These are phyloP conservation scores for Moesziomyces sp. DNA, from an alignment of 1,284 basidiomycete species.

Conservation along the genomic window DNA sequence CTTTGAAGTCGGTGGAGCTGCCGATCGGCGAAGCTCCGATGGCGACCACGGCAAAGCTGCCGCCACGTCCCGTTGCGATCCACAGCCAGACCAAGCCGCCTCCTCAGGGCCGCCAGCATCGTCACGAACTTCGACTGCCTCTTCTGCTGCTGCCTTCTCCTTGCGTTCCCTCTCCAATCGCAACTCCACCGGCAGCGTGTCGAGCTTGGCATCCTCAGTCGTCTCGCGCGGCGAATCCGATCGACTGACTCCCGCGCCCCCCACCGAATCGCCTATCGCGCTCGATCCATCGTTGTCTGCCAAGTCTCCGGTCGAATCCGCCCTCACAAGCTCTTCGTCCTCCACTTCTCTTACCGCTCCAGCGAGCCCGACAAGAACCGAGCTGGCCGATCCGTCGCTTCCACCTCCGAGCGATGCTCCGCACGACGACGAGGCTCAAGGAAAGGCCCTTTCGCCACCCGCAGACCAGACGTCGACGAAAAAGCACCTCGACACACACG, in stretches of 20 bases:
- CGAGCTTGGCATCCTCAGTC: conserved; percentile 42
- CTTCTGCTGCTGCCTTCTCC: conserved; percentile 53
- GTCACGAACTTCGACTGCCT: conserved; percentile 47
- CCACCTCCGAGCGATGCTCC: background rate
- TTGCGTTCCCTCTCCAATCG: conserved; percentile 55
- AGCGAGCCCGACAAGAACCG: conserved; percentile 11
- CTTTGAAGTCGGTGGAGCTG: background rate
- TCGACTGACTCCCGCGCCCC: conserved; percentile 17
- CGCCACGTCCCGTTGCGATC: background rate
- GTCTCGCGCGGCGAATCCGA: conserved; percentile 22
- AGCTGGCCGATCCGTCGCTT: background rate
- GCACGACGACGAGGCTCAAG: conserved; percentile 1
- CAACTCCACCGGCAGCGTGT: conserved; percentile 49
- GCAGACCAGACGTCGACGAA: too few species aligned
- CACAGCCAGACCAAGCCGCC: conserved; percentile 6
- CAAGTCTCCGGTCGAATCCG: conserved; percentile 12
- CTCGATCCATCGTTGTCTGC: conserved; percentile 3
- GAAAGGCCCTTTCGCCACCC: too few species aligned
- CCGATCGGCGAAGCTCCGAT: conserved; percentile 19
- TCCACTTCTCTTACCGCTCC: conserved; percentile 28
- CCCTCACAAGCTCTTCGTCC: conserved; percentile 10
- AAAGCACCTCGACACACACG: background rate
- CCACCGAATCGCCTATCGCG: conserved; percentile 11
- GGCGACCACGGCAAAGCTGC: conserved; percentile 5
- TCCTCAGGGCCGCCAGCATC: conserved; percentile 25